Base-by-base conservation (phyloP, 2,329 filamentous ascomycete genomes). In the Colletotrichum chlorophyti region DNA sequence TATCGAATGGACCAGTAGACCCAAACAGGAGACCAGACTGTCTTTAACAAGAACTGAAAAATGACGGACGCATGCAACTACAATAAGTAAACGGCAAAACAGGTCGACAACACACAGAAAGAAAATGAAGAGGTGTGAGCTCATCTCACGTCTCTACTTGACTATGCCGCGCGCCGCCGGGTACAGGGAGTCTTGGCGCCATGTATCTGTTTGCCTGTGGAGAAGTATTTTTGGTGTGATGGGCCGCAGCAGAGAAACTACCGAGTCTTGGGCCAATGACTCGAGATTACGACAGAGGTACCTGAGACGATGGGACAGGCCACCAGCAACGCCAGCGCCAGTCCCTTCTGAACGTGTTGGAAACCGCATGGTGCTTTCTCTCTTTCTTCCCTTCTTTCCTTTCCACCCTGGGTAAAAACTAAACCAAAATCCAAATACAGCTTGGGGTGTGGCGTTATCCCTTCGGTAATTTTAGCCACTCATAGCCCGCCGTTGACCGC, bases 81-180 rank as follows among this genome's bases (percentile, higher is more conserved):
- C 12, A 27, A 49, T n/a, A n/a, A 29, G 40, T 6, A 19, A 10
- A 40, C 37, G 6, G 5, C 3, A 14, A 6, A 7, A 11, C 19
- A n/a, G 21, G 21, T 12, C 24, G 23, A 27, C 3, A 12, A 15
- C 6, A 21, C 2, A 23, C 15, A 7, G 49, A 53, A 49, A 49
- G 45, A 26, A 55, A 45, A 60, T n/a, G 52, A 54, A 45, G 57
- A 59, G 57, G 57, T 55, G 57, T 59, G 57, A 59, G 51, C 55
- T 55, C 51, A 49, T 55, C 51, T 48, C 55, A 45, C 51, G 26
- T 55, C 43, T n/a, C n/a, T n/a, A n/a, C n/a, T n/a, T n/a, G n/a
- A n/a, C n/a, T n/a, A n/a, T n/a, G n/a, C 51, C 54, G 42, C 37
- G 40, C 32, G 37, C n/a, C 41, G 43, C 24, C 12, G 41, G 31